Conservation (phyloP, 306 rosid species). For the Lathyrus aphaca region DNA sequence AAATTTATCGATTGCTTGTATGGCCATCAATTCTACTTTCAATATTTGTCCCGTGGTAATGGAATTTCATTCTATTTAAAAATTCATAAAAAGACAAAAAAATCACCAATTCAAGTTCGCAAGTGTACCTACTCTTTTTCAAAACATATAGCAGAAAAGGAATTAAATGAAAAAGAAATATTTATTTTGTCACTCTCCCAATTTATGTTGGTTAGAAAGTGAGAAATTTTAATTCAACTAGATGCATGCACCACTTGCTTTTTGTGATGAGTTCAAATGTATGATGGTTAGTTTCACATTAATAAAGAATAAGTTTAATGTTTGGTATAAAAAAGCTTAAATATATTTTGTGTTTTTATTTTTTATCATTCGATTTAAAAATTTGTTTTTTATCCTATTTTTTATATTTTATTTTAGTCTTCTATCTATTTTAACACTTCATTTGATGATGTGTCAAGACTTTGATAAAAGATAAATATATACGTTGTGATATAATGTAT, state of each 20-base stretch:
- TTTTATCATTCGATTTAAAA: too few relatives aligned
- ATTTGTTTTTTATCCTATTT: too few relatives aligned
- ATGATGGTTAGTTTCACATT: too few relatives aligned
- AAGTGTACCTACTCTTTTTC: not conserved
- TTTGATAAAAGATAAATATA: too few relatives aligned
- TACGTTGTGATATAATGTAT: too few relatives aligned
- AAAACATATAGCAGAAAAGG: not conserved
- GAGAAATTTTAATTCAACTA: not conserved
- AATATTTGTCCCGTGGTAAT: not conserved
- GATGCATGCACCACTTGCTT: not conserved
- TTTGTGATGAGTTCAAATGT: too few relatives aligned
- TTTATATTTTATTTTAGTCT: too few relatives aligned
- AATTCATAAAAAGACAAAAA: not conserved
- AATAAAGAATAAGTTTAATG: too few relatives aligned
- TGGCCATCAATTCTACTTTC: not conserved
- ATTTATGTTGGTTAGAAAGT: not conserved
- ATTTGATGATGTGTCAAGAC: too few relatives aligned
- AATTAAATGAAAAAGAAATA: not conserved
- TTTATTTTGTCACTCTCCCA: not conserved
- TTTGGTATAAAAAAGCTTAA: too few relatives aligned
- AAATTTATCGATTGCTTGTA: not conserved
- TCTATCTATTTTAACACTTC: too few relatives aligned
- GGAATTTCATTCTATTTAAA: not conserved
- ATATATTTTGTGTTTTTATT: too few relatives aligned
- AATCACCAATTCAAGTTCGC: not conserved